A percentile compares a stretch with the other conserved stretches of the same genome.
Evolutionary conservation across 306 rosid genomes (phyloP).

Genomic region (Alnus rubra): DNA sequence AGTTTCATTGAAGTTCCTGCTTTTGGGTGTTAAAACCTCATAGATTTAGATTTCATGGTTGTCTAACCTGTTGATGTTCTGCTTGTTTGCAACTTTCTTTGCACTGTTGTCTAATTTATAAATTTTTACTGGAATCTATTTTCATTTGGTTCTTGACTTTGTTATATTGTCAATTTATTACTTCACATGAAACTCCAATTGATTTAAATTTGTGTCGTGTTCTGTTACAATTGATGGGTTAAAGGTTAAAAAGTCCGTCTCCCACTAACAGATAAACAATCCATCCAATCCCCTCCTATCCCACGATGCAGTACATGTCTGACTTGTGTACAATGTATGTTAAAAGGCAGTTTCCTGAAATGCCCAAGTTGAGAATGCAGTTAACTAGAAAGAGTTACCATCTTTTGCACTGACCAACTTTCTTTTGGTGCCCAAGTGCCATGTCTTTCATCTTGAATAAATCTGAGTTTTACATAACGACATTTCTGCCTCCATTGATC

Average conservation of each 20-base stretch:
- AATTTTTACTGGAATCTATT: neutral
- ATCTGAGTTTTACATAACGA: neutral
- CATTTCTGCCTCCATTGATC: neutral
- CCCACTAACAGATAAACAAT: neutral
- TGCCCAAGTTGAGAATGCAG: neutral
- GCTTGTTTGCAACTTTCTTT: neutral
- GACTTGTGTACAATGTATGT: neutral
- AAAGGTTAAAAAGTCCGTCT: neutral
- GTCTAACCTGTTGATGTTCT: neutral
- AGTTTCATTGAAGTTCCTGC: conserved; percentile 1
- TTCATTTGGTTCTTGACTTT: neutral
- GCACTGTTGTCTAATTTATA: neutral
- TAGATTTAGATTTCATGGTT: conserved; percentile 6
- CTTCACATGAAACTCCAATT: neutral
- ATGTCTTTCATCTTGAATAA: neutral
- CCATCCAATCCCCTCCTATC: neutral
- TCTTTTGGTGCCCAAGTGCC: neutral
- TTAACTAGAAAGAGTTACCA: neutral
- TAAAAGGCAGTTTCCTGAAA: neutral
- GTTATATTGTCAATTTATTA: neutral
- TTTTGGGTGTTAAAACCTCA: conserved; percentile 4
- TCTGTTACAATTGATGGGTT: neutral
- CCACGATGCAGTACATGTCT: neutral
- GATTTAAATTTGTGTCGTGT: neutral
- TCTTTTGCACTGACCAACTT: neutral